These are phyloP conservation scores for Triangularia setosa DNA, from an alignment of 2,329 filamentous ascomycete genomes.

Conservation along the genomic window DNA sequence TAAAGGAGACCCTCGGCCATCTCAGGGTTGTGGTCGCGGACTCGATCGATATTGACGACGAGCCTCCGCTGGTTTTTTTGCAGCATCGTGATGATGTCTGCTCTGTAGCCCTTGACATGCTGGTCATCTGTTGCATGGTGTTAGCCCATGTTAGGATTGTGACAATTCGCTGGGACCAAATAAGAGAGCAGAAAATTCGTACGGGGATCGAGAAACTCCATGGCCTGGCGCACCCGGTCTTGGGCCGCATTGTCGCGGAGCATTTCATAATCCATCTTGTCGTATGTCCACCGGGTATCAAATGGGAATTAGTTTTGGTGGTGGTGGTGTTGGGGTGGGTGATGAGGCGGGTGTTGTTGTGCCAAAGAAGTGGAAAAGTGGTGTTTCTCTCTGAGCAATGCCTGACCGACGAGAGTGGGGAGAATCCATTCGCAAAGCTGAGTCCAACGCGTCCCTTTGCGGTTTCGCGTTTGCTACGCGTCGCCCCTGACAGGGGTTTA, in stretches of 20 bases:
- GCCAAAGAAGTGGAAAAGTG: not conserved
- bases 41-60: slow-evolving; percentile 80
- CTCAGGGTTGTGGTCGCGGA: slow-evolving; percentile 80
- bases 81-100: slow-evolving; percentile 78
- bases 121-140: slow-evolving; percentile 43
- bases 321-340: not conserved
- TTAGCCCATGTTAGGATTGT: not conserved
- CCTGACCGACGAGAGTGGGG: slow-evolving; percentile 7
- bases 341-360: slow-evolving; percentile 24
- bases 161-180: too few species aligned
- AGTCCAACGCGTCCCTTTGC: slow-evolving; percentile 23
- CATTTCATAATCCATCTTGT: slow-evolving; percentile 65
- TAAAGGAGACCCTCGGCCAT: slow-evolving; percentile 75
- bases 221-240: slow-evolving; percentile 80
- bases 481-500: slow-evolving; percentile 22
- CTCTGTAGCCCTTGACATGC: slow-evolving; percentile 70
- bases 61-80: slow-evolving; percentile 63
- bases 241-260: slow-evolving; percentile 80
- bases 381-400: not conserved
- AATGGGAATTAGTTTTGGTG: not conserved
- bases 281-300: not conserved
- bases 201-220: slow-evolving; percentile 94
- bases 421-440: slow-evolving; percentile 11
- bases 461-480: slow-evolving; percentile 21
- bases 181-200: slow-evolving; percentile 33